Percentiles rank a stretch among this genome's conserved stretches.
Evolutionary conservation across 495 filamentous ascomycete genomes (phyloP).

Genomic region (Penicillium subrubescens): DNA sequence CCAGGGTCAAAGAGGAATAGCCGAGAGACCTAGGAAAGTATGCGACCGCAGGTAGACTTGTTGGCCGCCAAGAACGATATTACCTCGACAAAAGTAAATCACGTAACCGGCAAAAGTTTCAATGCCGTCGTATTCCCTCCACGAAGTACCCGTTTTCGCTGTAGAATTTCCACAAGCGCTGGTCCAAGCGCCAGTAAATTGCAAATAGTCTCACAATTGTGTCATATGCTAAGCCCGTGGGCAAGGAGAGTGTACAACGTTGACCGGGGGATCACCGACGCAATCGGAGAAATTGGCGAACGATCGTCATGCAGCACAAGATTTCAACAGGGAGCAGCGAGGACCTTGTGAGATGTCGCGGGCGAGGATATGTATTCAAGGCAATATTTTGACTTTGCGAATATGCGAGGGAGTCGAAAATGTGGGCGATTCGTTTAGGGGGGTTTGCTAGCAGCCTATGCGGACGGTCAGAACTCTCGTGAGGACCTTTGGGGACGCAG

Average conservation of each 20-base stretch:
- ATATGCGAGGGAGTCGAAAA: constrained; percentile 7
- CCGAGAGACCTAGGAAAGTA: constrained; percentile 8
- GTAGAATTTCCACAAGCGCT: constrained; percentile 1
- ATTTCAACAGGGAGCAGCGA: constrained; percentile 10
- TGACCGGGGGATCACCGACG: constrained; percentile 17
- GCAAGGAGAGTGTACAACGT: constrained; percentile 1
- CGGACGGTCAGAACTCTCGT: constrained; percentile 11
- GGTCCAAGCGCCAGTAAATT: constrained; percentile 5
- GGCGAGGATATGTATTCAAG: neutral
- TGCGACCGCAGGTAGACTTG: constrained; percentile 23
- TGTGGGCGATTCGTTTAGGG: neutral
- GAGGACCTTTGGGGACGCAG: constrained; percentile 39
- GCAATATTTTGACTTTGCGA: neutral
- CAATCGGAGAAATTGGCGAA: constrained; percentile 27
- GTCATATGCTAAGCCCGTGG: constrained; percentile 17
- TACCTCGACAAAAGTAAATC: constrained; percentile 5
- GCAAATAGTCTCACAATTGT: constrained; percentile 20
- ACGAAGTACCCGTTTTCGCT: neutral
- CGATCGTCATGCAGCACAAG: constrained; percentile 24
- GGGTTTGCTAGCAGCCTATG: neutral
- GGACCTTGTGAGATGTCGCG: constrained; percentile 26
- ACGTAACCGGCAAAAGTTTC: constrained; percentile 12
- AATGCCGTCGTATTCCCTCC: neutral
- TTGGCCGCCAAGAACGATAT: constrained; percentile 18
- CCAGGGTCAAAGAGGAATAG: constrained; percentile 1